Evolutionary conservation across 1,284 basidiomycete species (phyloP), one percentile per base, ranked within the genome.

Genomic region (Chalciporus sp.): DNA sequence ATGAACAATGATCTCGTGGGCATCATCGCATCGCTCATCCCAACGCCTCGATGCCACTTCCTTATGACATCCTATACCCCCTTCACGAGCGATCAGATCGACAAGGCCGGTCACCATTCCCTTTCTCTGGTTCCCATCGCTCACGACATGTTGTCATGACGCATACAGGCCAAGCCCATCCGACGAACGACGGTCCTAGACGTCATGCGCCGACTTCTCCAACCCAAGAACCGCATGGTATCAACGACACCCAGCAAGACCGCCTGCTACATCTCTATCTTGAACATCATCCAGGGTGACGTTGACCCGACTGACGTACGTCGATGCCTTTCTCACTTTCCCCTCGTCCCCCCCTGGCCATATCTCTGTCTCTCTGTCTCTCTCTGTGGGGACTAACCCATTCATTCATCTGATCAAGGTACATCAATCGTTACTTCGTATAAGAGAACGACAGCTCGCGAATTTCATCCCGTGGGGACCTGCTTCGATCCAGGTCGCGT

Each of bases 401-500:
- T n/a, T n/a, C 8, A 6, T 8, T 33, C 17, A 8, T 29, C 29
- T 47, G 35, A 48, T 39, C 52, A 42, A 95, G 92, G 91, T 95
- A 8, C 97, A 99, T 72, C 97, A 99, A 84, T 97, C 94, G 14
- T 78, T 99, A 31, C 81, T 99, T 23, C 88, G 97, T 9, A 99
- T 99, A 64, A 86, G 97, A 31, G 97, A 99, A 74, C 85, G 96
- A 29, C 94, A 98, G 67, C 80, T 99, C 14, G 96, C 97, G 7
- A 97, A 91, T 70, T 99, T 99, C 72, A 98, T 99, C 58, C 96
- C 97, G 2, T 99, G 97, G 97, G 97, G 97, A 4, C 97, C 97
- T 1, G 96, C 96, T 1, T 95, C 93, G 42, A 98, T 98, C 64
- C 97, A 99, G 75, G 95, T 99, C 2, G 96, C 97, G 5, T 76